Conservation (phyloP, 139 green algal species). For the Haematococcus lacustris region DNA sequence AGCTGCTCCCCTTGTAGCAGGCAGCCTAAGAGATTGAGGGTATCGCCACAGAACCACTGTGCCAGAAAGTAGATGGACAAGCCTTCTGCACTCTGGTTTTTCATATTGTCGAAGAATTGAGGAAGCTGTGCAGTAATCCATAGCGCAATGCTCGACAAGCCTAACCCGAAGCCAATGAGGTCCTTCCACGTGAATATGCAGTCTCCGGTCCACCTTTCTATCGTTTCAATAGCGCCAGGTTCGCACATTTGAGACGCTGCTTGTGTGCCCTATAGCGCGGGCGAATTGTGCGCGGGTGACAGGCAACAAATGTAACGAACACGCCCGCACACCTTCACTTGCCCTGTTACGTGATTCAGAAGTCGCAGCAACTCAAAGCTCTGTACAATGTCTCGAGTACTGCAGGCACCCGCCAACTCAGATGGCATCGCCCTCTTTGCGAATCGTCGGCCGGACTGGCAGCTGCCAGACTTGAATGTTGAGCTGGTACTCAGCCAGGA, state of each 20-base stretch:
- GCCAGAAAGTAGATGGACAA: constrained; percentile 81
- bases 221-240: neutral
- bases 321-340: too few relatives aligned
- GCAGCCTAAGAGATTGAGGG: constrained; percentile 68
- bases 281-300: too few relatives aligned
- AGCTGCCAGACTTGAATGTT: neutral
- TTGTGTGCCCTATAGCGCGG: too few relatives aligned
- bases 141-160: constrained; percentile 44
- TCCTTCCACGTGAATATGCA: constrained; percentile 25
- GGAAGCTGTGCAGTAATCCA: constrained; percentile 56
- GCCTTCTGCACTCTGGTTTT: constrained; percentile 63
- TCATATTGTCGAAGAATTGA: constrained; percentile 76
- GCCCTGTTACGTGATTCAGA: too few relatives aligned
- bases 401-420: neutral
- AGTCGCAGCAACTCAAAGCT: too few relatives aligned
- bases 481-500: too few relatives aligned
- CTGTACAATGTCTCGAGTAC: too few relatives aligned
- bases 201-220: neutral
- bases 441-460: neutral
- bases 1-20: constrained; percentile 79
- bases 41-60: constrained; percentile 68
- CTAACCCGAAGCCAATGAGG: constrained; percentile 57
- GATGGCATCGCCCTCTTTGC: constrained; percentile 8
- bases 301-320: too few relatives aligned
- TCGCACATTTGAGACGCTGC: constrained; percentile 14